Base-by-base conservation (phyloP, 2,329 filamentous ascomycete species). In the Monosporascus ibericus region DNA sequence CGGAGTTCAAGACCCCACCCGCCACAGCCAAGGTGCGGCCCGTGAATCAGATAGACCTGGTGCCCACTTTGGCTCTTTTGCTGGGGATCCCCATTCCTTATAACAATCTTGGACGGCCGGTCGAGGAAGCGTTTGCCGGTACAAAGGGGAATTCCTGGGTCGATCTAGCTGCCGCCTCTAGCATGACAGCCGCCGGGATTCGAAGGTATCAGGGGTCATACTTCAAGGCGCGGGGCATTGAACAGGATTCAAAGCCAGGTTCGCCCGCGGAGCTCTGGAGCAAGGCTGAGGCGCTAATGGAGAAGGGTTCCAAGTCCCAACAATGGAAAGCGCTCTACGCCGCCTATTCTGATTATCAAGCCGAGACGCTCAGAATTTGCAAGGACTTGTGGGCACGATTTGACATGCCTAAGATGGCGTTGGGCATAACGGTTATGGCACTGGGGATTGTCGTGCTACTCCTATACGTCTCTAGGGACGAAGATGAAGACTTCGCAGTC, bases 61-160 rank as follows among this genome's bases (percentile, higher is more conserved):
- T 99, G 2, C 92, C 94, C 5, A 99, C 94, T 0, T 72, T 99
- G 30, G 86, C 92, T 0, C 76, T 99, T 37, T 79, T 99, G 1
- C 76, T 99, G 1, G 94, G 94, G 8, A 80, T 96, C 55, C 92
- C 94, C 0, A 92, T 99, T 55, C 94, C 94, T 0, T 99, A 90
- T 75, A 99, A 97, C 69, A 99, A 94, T 65, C 80, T 99, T 6
- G 94, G 94, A 48, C 85, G 82, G 6, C 94, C 94, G 0, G 96
- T 99, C 56, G 89, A 95, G 59, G 94, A 99, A 70, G 92, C 91
- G 3, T 99, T 99, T 70, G 79, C 86, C 18, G 88, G 89, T 1
- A 70, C 74, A 2, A 77, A 80, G 22, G 87, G 87, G 30, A 79
- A 81, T 36, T 80, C 90, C 55, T 94, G 86, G 81, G 75, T 83